Evolutionary conservation across 2,329 filamentous ascomycete genomes (phyloP).

Genomic region (Leptographium flavum): DNA sequence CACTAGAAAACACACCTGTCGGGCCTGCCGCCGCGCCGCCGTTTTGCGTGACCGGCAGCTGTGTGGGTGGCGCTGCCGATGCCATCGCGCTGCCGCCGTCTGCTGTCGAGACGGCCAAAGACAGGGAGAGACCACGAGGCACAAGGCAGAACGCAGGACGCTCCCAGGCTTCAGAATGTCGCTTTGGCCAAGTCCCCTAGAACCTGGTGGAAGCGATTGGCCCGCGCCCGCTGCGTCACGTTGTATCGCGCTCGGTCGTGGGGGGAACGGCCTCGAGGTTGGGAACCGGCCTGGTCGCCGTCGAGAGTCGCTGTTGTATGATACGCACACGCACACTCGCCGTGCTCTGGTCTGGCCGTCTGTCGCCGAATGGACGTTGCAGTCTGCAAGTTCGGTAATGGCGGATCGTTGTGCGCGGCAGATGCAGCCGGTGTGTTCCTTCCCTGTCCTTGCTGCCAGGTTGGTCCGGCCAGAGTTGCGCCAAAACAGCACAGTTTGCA

Average conservation of each 20-base stretch:
- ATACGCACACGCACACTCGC: no score
- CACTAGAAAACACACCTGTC: slow-evolving; percentile 5
- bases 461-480: not conserved
- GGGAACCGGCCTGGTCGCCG: no score
- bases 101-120: no score
- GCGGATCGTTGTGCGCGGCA: no score
- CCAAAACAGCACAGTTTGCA: no score
- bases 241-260: not conserved
- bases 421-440: no score
- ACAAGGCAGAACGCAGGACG: no score
- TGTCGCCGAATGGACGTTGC: no score
- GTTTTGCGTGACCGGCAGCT: slow-evolving; percentile 1
- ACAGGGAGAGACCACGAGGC: no score
- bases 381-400: no score
- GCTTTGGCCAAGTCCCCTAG: not conserved
- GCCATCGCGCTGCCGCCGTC: slow-evolving; percentile 7
- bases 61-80: slow-evolving; percentile 4
- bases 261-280: not conserved
- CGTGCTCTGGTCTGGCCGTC: not conserved
- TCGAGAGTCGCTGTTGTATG: no score
- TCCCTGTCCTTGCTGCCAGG: not conserved
- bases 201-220: slow-evolving; percentile 1
- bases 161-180: no score
- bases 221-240: not conserved
- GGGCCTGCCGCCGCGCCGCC: not conserved